Percentiles rank a stretch among this genome's conserved stretches.
phyloP scores from a whole-genome alignment of 2,329 filamentous ascomycete genomes.

The Microdochium trichocladiopsis region DNA sequence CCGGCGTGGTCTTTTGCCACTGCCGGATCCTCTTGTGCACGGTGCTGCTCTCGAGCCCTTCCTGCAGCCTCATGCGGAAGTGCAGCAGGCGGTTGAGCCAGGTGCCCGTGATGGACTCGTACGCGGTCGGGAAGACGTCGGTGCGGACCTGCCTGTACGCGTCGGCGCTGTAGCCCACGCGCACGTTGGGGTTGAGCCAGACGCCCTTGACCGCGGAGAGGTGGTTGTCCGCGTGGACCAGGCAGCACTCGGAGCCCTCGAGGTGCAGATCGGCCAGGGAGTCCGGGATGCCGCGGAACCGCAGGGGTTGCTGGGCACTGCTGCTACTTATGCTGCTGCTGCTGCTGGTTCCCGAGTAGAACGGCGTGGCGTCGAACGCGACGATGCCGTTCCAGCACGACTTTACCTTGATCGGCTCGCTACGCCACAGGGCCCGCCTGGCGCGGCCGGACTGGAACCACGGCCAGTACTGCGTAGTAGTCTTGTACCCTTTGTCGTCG shows the following conservation, averaged over 20 bases:
- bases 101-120: slow-evolving; percentile 33
- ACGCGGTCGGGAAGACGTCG: slow-evolving; percentile 32
- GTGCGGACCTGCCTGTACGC: slow-evolving; percentile 28
- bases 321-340: no score
- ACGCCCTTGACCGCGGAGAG: slow-evolving; percentile 35
- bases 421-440: slow-evolving; percentile 37
- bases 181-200: slow-evolving; percentile 47
- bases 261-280: slow-evolving; percentile 43
- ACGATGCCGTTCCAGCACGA: slow-evolving; percentile 65
- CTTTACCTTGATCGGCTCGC: slow-evolving; percentile 48
- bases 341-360: no score
- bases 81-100: slow-evolving; percentile 25
- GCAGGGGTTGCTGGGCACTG: slow-evolving; percentile 28
- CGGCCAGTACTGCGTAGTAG: slow-evolving; percentile 47
- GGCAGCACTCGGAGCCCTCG: slow-evolving; percentile 56
- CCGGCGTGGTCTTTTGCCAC: slow-evolving; percentile 28
- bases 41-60: slow-evolving; percentile 25
- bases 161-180: slow-evolving; percentile 40
- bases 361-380: slow-evolving; percentile 35
- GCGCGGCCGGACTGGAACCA: slow-evolving; percentile 43
- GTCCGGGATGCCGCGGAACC: slow-evolving; percentile 58
- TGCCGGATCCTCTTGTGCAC: slow-evolving; percentile 31
- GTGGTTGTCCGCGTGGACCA: slow-evolving; percentile 52
- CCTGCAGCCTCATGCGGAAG: slow-evolving; percentile 23
- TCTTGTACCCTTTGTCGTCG: slow-evolving; percentile 44